Base-by-base conservation (phyloP, 2,329 filamentous ascomycete genomes). In the Mollisia scopiformis region DNA sequence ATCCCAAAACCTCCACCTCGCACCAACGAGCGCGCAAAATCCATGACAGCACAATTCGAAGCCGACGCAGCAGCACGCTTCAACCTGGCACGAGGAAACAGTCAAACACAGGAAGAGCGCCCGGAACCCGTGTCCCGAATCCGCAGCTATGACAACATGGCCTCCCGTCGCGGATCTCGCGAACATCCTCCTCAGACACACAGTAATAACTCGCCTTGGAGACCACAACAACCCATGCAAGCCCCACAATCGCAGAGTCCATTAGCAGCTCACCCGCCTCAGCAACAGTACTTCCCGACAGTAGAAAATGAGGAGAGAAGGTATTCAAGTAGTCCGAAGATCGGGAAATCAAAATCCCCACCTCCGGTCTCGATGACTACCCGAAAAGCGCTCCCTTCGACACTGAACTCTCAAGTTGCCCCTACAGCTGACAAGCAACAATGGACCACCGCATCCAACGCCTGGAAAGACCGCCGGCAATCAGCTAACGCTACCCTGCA, bases 31-130 rank as follows among this genome's bases (percentile, higher is more conserved):
- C 50, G 64, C 54, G 58, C 68, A 21, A 67, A 64, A 57, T 68
- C 65, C 7, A 62, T 69, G 61, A 70, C 69, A 16, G 59, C 63
- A 3, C 62, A 64, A 55, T 57, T 69, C 13, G 69, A 67, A 59
- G 62, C 63, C 1, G 64, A 67, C 14, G 61, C 68, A 5, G 64
- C 65, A 19, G 43, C 56, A 21, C 50, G 64, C 3, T 68, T 65
- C 28, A 41, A 62, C 8, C 51, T 52, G 56, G 35, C 25, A 41
- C 57, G 11, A 62, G 50, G 14, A 11, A 31, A 47, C 43, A 59
- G 33, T 52, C 62, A 10, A 46, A 51, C 21, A 31, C 30, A 10
- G 14, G 43, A 53, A 4, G 43, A 59, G 21, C n/a, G 62, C 31
- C 28, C 13, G 54, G 31, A 33, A 49, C 43, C 11, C 5, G 11